Evolutionary conservation across 2,329 filamentous ascomycete species (phyloP), one percentile per base, ranked within the genome.

Genomic region (Colletotrichum echinochloae): DNA sequence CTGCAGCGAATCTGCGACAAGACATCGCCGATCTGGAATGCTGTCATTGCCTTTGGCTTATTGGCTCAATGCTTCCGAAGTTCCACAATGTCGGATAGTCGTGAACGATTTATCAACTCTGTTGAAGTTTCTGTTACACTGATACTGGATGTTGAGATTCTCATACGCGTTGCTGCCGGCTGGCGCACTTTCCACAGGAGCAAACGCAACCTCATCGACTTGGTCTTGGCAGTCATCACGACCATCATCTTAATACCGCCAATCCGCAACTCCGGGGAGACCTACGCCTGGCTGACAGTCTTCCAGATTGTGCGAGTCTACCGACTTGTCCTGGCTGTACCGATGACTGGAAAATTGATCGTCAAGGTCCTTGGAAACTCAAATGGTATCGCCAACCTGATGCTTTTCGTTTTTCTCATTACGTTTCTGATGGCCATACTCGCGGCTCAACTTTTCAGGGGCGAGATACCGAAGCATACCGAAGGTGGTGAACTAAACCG

Each of bases 261-360:
- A 0, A 95, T 99, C 73, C 92, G 88, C 64, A 82, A 90, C 68
- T 91, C 91, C 14, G 90, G 90, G 1, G 88, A 89, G 66, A 80
- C 88, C 2, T 99, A 98, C 79, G 91, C 91, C 30, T 98, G 95
- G 91, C 86, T 99, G 61, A 95, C 94, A 0, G 85, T 97, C 41
- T 99, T 99, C 76, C 96, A 99, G 81, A 95, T 99, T 64, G 80
- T 98, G 69, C 90, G 97, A 76, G 92, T 93, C 28, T 99, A 99
- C 81, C 92, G 97, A 33, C 89, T 99, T 51, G 95, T 99, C 63
- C 82, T 98, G 76, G 94, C 94, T 20, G 89, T 99, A 51, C 91
- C 94, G 6, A 89, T 98, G 75, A 99, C 95, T 0, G 88, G 93
- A 73, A 92, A 94, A 73, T 88, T 99, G 63, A 96, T 99, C 77